phyloP scores from a whole-genome alignment of 2,329 filamentous ascomycete genomes.

The Huntiella bhutanensis region DNA sequence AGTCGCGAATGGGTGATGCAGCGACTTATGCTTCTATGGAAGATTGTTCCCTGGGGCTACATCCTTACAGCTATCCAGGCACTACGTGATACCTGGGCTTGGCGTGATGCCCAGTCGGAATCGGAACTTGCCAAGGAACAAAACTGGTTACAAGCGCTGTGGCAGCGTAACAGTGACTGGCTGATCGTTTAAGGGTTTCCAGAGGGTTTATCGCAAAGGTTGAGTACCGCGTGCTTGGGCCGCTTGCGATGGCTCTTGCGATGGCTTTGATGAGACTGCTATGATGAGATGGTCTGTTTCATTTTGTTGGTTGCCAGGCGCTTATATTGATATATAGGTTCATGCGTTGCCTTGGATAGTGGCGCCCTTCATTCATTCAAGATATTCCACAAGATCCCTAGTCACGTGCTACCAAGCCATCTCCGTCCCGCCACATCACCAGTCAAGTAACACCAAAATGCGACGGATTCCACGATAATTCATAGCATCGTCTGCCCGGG shows the following conservation, averaged over 20 bases:
- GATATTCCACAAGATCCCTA: too few relatives aligned
- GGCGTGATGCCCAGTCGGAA: conserved; percentile 20
- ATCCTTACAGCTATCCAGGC: conserved; percentile 31
- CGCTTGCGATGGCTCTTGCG: neutral
- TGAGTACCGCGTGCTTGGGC: neutral
- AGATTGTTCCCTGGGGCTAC: conserved; percentile 30
- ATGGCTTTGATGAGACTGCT: too few relatives aligned
- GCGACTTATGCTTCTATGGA: conserved; percentile 26
- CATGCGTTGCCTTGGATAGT: too few relatives aligned
- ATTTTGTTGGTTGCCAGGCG: too few relatives aligned
- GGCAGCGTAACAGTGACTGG: conserved; percentile 25
- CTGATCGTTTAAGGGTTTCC: conserved; percentile 23
- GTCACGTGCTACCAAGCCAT: too few relatives aligned
- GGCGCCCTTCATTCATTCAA: too few relatives aligned
- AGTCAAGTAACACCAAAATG: too few relatives aligned
- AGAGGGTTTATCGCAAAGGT: neutral
- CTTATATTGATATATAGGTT: too few relatives aligned
- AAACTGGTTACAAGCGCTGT: conserved; percentile 26
- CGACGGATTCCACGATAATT: too few relatives aligned
- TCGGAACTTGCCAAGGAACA: conserved; percentile 12
- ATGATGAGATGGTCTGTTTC: too few relatives aligned
- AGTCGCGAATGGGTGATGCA: conserved; percentile 33
- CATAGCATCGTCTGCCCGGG: too few relatives aligned
- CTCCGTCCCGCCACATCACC: too few relatives aligned
- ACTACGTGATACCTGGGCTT: conserved; percentile 27